Evolutionary conservation across 345 rosid genomes (phyloP).

Genomic region (Hevea brasiliensis): DNA sequence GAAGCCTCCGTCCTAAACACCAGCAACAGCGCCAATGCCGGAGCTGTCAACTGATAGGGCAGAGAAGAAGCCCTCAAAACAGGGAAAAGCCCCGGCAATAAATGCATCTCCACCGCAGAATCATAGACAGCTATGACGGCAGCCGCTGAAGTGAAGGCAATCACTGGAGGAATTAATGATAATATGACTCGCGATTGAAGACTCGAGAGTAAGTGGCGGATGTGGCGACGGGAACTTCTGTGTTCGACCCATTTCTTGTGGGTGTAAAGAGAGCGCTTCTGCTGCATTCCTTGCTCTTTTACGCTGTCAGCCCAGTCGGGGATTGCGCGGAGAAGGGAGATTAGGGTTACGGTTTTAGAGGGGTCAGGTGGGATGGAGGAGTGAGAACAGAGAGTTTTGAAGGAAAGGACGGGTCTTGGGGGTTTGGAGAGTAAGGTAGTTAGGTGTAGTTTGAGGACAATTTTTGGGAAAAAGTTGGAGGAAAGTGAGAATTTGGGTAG

Average conservation of each 20-base stretch:
- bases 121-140: conserved; percentile 61
- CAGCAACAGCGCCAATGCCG: conserved; percentile 84
- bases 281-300: conserved; percentile 78
- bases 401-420: conserved; percentile 15
- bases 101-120: conserved; percentile 56
- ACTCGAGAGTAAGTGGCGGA: conserved; percentile 75
- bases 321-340: conserved; percentile 60
- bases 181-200: conserved; percentile 75
- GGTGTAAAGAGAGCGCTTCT: conserved; percentile 67
- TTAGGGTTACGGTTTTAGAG: conserved; percentile 30
- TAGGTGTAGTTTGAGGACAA: conserved; percentile 24
- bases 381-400: conserved; percentile 25
- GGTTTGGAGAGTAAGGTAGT: conserved; percentile 33
- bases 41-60: conserved; percentile 86
- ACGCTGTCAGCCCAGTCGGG: conserved; percentile 88
- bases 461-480: conserved; percentile 40
- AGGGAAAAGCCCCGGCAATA: conserved; percentile 64
- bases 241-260: conserved; percentile 85
- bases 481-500: conserved; percentile 33
- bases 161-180: conserved; percentile 86
- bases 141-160: conserved; percentile 68
- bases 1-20: conserved; percentile 96
- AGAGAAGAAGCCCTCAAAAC: conserved; percentile 72
- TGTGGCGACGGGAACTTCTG: conserved; percentile 82
- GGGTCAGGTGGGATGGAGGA: conserved; percentile 24